Conservation (phyloP, 2,329 filamentous ascomycete genomes). For the Ceratocystis huliohia region DNA sequence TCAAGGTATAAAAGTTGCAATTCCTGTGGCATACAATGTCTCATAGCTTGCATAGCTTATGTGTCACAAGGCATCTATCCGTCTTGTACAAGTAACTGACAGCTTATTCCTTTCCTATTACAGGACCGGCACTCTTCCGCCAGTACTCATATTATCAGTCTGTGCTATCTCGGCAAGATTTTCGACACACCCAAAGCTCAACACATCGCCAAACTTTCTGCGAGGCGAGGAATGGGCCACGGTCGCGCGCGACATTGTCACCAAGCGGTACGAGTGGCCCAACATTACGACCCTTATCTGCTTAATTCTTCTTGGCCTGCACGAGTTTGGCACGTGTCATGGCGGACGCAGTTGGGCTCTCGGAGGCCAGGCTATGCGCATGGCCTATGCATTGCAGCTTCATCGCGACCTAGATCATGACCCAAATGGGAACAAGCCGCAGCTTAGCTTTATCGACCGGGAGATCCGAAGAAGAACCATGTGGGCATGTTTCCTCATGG, state of each 20-base stretch:
- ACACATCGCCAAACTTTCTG: constrained; percentile 62
- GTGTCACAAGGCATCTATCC: neutral
- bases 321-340: constrained; percentile 95
- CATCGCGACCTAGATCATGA: constrained; percentile 85
- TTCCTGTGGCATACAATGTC: neutral
- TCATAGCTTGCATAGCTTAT: constrained; percentile 21
- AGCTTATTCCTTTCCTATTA: constrained; percentile 18
- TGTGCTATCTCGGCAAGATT: constrained; percentile 94
- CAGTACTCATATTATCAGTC: constrained; percentile 82
- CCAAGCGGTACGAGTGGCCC: constrained; percentile 80
- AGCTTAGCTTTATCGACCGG: constrained; percentile 78
- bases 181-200: constrained; percentile 72
- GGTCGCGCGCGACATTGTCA: constrained; percentile 73
- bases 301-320: constrained; percentile 73
- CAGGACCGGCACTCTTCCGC: constrained; percentile 66
- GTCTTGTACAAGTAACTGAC: constrained; percentile 19
- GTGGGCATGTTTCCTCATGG: constrained; percentile 98
- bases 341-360: constrained; percentile 93
- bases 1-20: neutral
- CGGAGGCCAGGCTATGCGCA: constrained; percentile 85
- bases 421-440: constrained; percentile 36
- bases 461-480: constrained; percentile 89
- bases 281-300: constrained; percentile 94
- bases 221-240: constrained; percentile 86
- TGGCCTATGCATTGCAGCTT: constrained; percentile 90